Base-by-base conservation (phyloP, 345 rosid species). In the Hibiscus mutabilis region DNA sequence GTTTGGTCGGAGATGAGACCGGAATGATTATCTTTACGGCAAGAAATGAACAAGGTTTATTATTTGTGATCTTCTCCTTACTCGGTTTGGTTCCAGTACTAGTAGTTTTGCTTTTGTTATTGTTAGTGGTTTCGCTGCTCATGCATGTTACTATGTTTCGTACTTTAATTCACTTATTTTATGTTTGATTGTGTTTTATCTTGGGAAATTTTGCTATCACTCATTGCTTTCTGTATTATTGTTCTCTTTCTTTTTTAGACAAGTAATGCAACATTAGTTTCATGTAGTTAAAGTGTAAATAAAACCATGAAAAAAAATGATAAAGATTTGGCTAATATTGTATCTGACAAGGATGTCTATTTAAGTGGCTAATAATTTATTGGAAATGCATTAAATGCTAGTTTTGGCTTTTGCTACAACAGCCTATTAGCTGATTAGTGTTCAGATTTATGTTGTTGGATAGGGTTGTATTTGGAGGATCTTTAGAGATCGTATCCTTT, bases 1-100 rank as follows among this genome's bases (percentile, higher is more conserved):
- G 91, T 74, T 81, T 95, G 87, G 88, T 95, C 3, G 99, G 97
- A 37, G 99, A 95, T 60, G 99, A 91, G 80, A 91, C 97, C 0
- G 97, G 97, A 75, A 80, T 95, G 76, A 80, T 95, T 40, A 74
- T 95, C 69, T 95, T 95, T 53, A 88, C 92, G 0, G 96, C 99
- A 63, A 87, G 97, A 76, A 90, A 90, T 83, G 97, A 90, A 75
- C 99, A 90, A 92, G 97, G 97, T 91, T 62, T 37, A 0, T 44
- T 60, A 24, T 59, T 46, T 22, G 6, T 42, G n/a, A 22, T 46
- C 31, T 40, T 44, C 13, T 24, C 16, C 35, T 24, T 3, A 6
- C n/a, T 0, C 18, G 10, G 6, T 22, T 49, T 31, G 51, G 18
- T 27, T 27, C 31, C 16, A 12, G 24, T 9, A 33, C 42, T 37